Conservation (phyloP, 768 basidiomycete genomes). For the Russula brevipes region DNA sequence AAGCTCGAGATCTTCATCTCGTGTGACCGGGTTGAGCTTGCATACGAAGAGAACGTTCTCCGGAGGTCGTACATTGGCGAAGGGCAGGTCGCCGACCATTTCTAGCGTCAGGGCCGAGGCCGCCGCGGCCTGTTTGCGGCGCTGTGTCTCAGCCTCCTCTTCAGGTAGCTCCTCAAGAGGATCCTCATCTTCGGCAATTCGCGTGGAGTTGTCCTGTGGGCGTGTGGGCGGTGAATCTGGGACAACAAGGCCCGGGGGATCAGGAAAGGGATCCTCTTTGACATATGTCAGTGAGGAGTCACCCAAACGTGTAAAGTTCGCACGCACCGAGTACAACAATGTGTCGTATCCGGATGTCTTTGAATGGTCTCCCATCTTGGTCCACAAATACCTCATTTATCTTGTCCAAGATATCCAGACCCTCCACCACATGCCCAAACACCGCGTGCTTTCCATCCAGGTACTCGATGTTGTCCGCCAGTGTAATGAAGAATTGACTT, state of each 20-base stretch:
- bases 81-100: slow-evolving; percentile 98
- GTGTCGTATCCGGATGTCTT: slow-evolving; percentile 92
- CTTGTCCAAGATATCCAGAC: slow-evolving; percentile 85
- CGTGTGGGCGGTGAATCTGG: slow-evolving; percentile 73
- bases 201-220: slow-evolving; percentile 79
- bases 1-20: slow-evolving; percentile 93
- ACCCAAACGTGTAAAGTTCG: slow-evolving; percentile 4
- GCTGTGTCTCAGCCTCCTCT: slow-evolving; percentile 75
- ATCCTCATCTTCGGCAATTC: slow-evolving; percentile 95
- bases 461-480: slow-evolving; percentile 88
- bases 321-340: slow-evolving; percentile 85
- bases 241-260: slow-evolving; percentile 68
- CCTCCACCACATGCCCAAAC: slow-evolving; percentile 95
- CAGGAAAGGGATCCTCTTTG: slow-evolving; percentile 91
- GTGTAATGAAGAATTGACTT: slow-evolving; percentile 95
- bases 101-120: slow-evolving; percentile 95
- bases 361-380: slow-evolving; percentile 82
- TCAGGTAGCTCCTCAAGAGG: slow-evolving; percentile 75
- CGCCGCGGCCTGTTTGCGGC: slow-evolving; percentile 82
- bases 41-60: slow-evolving; percentile 99
- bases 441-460: slow-evolving; percentile 89
- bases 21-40: slow-evolving; percentile 94
- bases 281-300: slow-evolving; percentile 3
- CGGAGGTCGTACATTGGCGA: slow-evolving; percentile 95
- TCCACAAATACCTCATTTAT: slow-evolving; percentile 90